These are phyloP conservation scores for Sistotremastrum suecicum DNA, from an alignment of 768 basidiomycete genomes.

Conservation along the genomic window DNA sequence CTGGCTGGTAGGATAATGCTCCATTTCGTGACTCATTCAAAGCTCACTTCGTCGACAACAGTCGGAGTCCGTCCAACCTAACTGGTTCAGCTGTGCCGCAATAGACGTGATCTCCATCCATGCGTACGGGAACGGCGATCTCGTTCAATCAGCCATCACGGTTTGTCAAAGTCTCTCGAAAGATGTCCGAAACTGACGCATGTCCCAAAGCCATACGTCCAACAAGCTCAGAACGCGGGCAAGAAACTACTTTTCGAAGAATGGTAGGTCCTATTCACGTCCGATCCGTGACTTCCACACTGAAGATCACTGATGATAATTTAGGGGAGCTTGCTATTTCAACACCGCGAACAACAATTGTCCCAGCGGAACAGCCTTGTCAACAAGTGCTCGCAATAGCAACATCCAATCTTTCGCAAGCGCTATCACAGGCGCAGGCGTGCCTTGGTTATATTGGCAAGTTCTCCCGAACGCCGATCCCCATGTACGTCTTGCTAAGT, in stretches of 20 bases:
- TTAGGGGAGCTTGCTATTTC: slow-evolving; percentile 16
- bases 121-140: slow-evolving; percentile 21
- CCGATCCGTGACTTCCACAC: not conserved
- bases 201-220: slow-evolving; percentile 10
- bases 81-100: slow-evolving; percentile 12
- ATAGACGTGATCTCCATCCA: slow-evolving; percentile 25
- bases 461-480: slow-evolving; percentile 22
- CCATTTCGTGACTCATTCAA: too few species aligned
- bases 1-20: slow-evolving; percentile 6
- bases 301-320: not conserved
- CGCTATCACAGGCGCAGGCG: slow-evolving; percentile 20
- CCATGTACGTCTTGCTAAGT: slow-evolving; percentile 12
- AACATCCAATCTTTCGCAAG: slow-evolving; percentile 21
- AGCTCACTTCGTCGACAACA: too few species aligned
- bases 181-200: not conserved
- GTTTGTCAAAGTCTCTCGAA: slow-evolving; percentile 1
- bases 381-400: slow-evolving; percentile 16
- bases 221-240: slow-evolving; percentile 18
- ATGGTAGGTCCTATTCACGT: slow-evolving; percentile 12
- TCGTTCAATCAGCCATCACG: slow-evolving; percentile 11
- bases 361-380: slow-evolving; percentile 12
- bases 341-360: slow-evolving; percentile 16
- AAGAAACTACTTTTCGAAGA: slow-evolving; percentile 25
- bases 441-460: slow-evolving; percentile 28
- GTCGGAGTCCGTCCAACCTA: slow-evolving; percentile 14